Evolutionary conservation across 78 protist genomes (phyloP), one percentile per base, ranked within the genome.

Genomic region (Emiliania huxleyi): DNA sequence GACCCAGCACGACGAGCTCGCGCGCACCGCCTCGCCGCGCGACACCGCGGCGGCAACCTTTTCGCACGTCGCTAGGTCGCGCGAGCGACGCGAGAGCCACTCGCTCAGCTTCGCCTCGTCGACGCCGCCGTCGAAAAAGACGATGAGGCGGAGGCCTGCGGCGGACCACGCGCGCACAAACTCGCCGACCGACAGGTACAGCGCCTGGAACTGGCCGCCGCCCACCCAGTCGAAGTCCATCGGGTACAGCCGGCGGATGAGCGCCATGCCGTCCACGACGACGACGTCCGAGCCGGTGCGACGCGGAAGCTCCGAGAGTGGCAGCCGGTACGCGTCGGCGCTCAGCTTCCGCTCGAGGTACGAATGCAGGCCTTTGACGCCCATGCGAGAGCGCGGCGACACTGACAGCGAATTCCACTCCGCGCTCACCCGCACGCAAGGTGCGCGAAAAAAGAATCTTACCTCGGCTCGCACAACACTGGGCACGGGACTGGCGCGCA

Each of bases 41-140:
- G 2, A 8, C 29, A 77, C 23, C 35, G 48, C 23, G 18, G 18
- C 44, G 33, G 23, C 46, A 19, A 77, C 85, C 33, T 26, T 11
- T 29, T 77, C 85, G 85, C 3, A 2, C 26, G 2, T 35, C 35
- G 1, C 18, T 18, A 40, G 46, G 46, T 77, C 85, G 44, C 11
- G 18, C 48, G 2, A 2, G n/a, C 85, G 85, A 0, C 85, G 44
- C 29, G 2, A 1, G 21, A 15, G 35, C 85, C 85, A 77, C 85
- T 77, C 85, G 85, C 19, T 0, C 33, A 77, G 29, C 46, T 77
- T 77, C 35, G 85, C 85, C 15, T 77, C 85, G 85, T 77, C 85
- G 85, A 77, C 85, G 48, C 85, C 85, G 23, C 85, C 85, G 46
- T 77, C 85, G 48, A 77, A 40, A 33, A 40, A 77, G 18, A 77